Evolutionary conservation across 192 early-diverging fungal genomes (phyloP), one percentile per base, ranked within the genome.

Genomic region (Diversispora epigaea): DNA sequence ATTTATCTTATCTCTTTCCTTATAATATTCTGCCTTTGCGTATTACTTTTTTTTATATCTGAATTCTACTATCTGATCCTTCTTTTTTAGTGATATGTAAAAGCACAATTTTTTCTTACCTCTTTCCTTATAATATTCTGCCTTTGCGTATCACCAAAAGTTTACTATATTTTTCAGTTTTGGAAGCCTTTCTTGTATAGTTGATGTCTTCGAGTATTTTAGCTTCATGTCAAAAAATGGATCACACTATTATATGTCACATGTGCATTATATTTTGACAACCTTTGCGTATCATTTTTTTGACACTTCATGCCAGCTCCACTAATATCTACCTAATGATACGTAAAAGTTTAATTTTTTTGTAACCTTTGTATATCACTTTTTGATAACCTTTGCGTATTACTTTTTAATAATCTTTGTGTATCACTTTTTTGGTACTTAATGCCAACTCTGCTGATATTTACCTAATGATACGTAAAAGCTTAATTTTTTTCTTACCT

Each of bases 381-480:
- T 68, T 68, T 68, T 68, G 40, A 47, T 68, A 68, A 68, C 46
- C n/a, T 68, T 68, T 68, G 66, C 66, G 22, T 68, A 68, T 68
- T n/a, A n/a, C n/a, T n/a, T n/a, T n/a, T n/a, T n/a, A n/a, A n/a
- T n/a, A n/a, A n/a, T n/a, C n/a, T n/a, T n/a, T n/a, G n/a, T n/a
- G n/a, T n/a, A n/a, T n/a, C 66, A 68, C 44, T 50, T 68, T 68
- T 64, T 68, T 68, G n/a, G 44, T n/a, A 68, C 40, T 47, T 47
- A 19, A 47, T 68, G 66, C 47, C 22, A 5, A n/a, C 66, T 68
- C n/a, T 47, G 40, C 45, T 68, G 66, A 68, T 68, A 68, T 68
- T 45, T 68, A 68, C 66, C 66, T 68, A 68, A 68, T 47, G 45
- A 68, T 68, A 68, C 66, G n/a, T 68, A 68, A 68, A 68, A 68